A percentile compares a stretch with the other conserved stretches of the same genome.
Evolutionary conservation across 2,329 filamentous ascomycete genomes (phyloP).

Genomic region (Venturia nashicola): DNA sequence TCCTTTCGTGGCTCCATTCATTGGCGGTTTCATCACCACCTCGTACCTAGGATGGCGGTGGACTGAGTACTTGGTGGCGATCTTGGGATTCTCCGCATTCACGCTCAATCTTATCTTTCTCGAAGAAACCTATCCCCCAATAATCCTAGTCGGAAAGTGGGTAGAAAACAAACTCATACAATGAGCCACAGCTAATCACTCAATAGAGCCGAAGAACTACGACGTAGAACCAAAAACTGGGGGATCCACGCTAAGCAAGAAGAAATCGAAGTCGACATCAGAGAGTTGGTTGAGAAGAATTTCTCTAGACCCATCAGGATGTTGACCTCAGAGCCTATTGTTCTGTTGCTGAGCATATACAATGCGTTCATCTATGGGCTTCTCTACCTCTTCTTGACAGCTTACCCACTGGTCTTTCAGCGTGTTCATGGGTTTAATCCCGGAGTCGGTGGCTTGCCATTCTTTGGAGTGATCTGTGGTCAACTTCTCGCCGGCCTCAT

Average conservation of each 20-base stretch:
- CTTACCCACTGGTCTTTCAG: constrained; percentile 72
- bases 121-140: constrained; percentile 45
- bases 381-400: constrained; percentile 75
- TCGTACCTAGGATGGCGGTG: constrained; percentile 41
- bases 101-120: constrained; percentile 39
- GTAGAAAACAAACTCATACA: background rate
- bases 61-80: constrained; percentile 31
- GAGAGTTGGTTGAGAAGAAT: constrained; percentile 38
- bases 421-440: constrained; percentile 54
- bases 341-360: constrained; percentile 34
- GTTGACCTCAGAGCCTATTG: constrained; percentile 37
- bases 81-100: constrained; percentile 44
- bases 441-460: constrained; percentile 65
- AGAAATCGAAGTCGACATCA: constrained; percentile 40
- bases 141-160: constrained; percentile 35
- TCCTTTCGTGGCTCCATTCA: constrained; percentile 40
- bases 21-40: constrained; percentile 40
- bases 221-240: constrained; percentile 46
- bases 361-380: constrained; percentile 41
- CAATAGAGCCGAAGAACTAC: constrained; percentile 40
- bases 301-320: constrained; percentile 38
- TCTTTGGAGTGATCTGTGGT: constrained; percentile 72
- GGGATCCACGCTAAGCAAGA: constrained; percentile 48
- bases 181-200: background rate
- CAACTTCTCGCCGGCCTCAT: constrained; percentile 54